phyloP scores from a whole-genome alignment of 1,284 basidiomycete species.

The Leccinum colubrinum region DNA sequence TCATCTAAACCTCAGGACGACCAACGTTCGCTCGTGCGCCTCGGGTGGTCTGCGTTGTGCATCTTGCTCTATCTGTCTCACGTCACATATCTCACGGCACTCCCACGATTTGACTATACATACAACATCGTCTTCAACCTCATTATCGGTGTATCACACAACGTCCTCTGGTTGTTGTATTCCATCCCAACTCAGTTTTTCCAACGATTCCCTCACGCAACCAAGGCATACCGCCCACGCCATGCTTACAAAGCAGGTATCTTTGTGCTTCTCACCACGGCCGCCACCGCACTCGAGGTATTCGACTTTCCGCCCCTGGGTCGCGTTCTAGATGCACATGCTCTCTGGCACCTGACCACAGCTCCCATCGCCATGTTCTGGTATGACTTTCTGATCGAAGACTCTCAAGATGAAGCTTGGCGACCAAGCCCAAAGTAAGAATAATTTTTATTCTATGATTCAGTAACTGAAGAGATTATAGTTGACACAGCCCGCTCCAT shows the following conservation, averaged over 20 bases:
- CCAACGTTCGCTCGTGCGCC: constrained; percentile 14
- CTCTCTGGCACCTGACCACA: constrained; percentile 92
- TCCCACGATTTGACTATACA: constrained; percentile 88
- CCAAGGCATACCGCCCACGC: constrained; percentile 52
- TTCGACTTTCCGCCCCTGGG: constrained; percentile 88
- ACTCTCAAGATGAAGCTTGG: constrained; percentile 62
- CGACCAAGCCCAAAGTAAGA: constrained; percentile 30
- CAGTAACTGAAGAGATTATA: constrained; percentile 14
- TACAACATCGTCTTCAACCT: constrained; percentile 95
- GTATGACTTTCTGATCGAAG: constrained; percentile 80
- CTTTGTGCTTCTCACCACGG: constrained; percentile 71
- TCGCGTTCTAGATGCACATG: constrained; percentile 87
- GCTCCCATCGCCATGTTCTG: constrained; percentile 78
- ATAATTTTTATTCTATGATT: too few relatives aligned
- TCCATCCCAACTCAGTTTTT: constrained; percentile 51
- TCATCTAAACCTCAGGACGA: constrained; percentile 17
- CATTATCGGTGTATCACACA: constrained; percentile 74
- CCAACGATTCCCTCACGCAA: constrained; percentile 51
- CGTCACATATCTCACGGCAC: constrained; percentile 73
- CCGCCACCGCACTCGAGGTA: constrained; percentile 81
- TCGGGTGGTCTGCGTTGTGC: constrained; percentile 47
- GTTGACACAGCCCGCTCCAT: constrained; percentile 12
- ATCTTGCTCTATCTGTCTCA: constrained; percentile 60
- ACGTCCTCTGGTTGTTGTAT: constrained; percentile 83
- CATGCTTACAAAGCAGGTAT: constrained; percentile 55